A percentile compares a stretch with the other conserved stretches of the same genome.
phyloP scores from a whole-genome alignment of 1,139 yeast genomes.

The Protomyces inundatus region DNA sequence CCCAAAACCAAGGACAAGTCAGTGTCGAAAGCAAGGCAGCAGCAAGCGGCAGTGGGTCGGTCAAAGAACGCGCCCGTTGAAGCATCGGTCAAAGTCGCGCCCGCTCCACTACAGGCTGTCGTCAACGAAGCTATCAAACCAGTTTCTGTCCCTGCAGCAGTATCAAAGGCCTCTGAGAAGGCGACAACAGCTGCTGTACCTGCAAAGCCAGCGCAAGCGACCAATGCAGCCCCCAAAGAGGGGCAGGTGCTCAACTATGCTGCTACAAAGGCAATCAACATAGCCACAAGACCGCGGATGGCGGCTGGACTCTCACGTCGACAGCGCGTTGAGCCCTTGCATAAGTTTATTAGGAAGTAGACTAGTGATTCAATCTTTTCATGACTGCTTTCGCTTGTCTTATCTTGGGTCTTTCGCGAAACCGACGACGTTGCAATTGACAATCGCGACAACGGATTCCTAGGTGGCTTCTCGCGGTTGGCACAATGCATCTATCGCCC shows the following conservation, averaged over 20 bases:
- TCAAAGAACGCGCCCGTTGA: no score
- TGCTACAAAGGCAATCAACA: neutral
- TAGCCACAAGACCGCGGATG: neutral
- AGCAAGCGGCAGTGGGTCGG: no score
- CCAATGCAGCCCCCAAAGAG: neutral
- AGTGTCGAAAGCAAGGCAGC: no score
- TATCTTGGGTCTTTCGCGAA: neutral
- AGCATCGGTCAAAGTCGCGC: no score
- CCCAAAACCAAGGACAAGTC: no score
- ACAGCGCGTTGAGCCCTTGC: neutral
- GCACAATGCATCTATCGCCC: constrained; percentile 25
- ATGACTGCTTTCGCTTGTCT: neutral
- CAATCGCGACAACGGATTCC: no score
- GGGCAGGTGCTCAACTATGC: neutral
- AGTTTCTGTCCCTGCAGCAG: neutral
- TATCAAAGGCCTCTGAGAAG: neutral
- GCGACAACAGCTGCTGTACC: neutral
- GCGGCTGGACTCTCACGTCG: neutral
- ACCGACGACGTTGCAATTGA: neutral
- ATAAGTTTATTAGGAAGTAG: neutral
- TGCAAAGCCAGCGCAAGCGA: neutral
- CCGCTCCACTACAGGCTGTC: no score
- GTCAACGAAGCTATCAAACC: no score
- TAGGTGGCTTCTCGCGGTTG: no score
- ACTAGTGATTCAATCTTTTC: neutral